Evolutionary conservation across 768 basidiomycete species (phyloP), one percentile per base, ranked within the genome.

Genomic region (Glaciozyma antarctica): DNA sequence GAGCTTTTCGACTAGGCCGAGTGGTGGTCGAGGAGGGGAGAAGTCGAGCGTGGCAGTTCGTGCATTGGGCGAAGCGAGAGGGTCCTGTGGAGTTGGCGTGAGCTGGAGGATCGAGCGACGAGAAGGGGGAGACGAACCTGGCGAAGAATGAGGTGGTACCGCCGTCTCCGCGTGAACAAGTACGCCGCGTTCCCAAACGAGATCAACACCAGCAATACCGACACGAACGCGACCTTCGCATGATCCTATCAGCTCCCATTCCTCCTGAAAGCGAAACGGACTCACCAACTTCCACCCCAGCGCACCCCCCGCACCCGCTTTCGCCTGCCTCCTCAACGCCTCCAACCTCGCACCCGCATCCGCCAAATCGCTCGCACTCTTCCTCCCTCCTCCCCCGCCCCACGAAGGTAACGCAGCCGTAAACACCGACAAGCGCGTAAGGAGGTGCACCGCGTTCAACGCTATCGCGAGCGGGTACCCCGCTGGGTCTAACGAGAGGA

Each of bases 271-370:
- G 22, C 17, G 12, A 6, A 16, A 53, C 69, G 58, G 15, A 22
- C 58, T 47, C 58, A 58, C 58, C 13, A 55, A 16, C 32, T 38
- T 55, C 32, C 15, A 16, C 51, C 38, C 57, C 65, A 57, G 62
- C 22, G 58, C 59, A 54, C 62, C 28, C 28, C 44, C 26, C 43
- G 47, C 60, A 3, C 44, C 26, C 24, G 44, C 47, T 17, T 48
- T n/a, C 19, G 51, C 24, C 47, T 34, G 49, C 9, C 49, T 41
- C 38, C 52, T 56, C 30, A 66, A 26, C 6, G 65, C 69, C 16
- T 63, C 63, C 45, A 70, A 53, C 24, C 69, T 52, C 10, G 65
- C 65, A 24, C 66, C 69, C 3, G 69, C 69, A 21, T 69, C 68
- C 28, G 54, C 44, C 10, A 63, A 13, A 3, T 57, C 38, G n/a